These are phyloP conservation scores for Saturnispora diversa DNA, from an alignment of 805 yeast species.

Conservation along the genomic window DNA sequence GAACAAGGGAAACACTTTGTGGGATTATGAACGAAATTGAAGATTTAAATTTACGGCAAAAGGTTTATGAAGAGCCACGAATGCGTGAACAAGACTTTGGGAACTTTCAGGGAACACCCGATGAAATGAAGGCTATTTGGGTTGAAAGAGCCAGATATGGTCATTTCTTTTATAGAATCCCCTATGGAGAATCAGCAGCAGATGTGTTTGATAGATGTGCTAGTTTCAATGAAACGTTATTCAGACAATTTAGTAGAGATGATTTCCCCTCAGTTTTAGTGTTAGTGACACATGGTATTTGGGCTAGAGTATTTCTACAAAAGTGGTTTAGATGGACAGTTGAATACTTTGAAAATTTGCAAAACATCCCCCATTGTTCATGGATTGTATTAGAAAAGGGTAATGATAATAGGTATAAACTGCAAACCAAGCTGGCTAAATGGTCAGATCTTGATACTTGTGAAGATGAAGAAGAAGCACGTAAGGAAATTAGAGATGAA, in stretches of 20 bases:
- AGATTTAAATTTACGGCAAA: conserved; percentile 37
- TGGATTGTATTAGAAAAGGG: conserved; percentile 69
- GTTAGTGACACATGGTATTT: conserved; percentile 86
- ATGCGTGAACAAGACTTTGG: conserved; percentile 95
- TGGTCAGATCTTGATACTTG: conserved; percentile 54
- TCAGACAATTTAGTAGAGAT: conserved; percentile 64
- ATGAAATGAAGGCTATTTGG: conserved; percentile 77
- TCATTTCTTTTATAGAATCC: conserved; percentile 80
- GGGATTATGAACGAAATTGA: conserved; percentile 52
- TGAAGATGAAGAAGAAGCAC: conserved; percentile 19
- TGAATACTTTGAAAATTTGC: conserved; percentile 76
- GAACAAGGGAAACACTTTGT: conserved; percentile 80
- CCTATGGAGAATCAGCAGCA: conserved; percentile 93
- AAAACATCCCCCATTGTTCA: conserved; percentile 80
- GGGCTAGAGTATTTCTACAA: conserved; percentile 89
- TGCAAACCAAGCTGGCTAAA: conserved; percentile 55
- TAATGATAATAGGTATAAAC: conserved; percentile 41
- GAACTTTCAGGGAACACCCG: conserved; percentile 71
- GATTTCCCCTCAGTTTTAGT: conserved; percentile 76
- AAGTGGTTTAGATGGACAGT: conserved; percentile 93
- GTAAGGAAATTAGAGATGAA: conserved; percentile 22
- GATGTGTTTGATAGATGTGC: conserved; percentile 90
- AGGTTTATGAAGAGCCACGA: conserved; percentile 78
- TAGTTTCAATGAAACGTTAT: conserved; percentile 79
- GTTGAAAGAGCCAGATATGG: conserved; percentile 82